Evolutionary conservation across 805 yeast species (phyloP).

Genomic region (Wickerhamomyces xylosicus): DNA sequence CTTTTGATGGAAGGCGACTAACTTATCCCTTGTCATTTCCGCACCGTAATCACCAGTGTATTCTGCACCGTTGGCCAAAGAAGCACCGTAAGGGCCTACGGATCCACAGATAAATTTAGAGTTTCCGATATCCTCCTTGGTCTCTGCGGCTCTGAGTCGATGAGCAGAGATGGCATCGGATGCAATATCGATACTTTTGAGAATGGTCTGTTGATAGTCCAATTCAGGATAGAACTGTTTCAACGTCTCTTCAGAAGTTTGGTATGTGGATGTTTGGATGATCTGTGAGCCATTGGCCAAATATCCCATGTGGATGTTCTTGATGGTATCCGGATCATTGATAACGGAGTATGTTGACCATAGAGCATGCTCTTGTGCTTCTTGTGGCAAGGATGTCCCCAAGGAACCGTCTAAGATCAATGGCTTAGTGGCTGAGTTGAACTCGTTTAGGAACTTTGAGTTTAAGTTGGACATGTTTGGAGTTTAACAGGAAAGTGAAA

Average conservation of each 20-base stretch:
- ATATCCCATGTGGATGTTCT: constrained; percentile 39
- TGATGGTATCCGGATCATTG: constrained; percentile 31
- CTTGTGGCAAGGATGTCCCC: constrained; percentile 14
- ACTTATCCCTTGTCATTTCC: constrained; percentile 21
- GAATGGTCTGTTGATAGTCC: constrained; percentile 3
- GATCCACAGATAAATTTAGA: constrained; percentile 41
- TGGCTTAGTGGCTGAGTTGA: constrained; percentile 3
- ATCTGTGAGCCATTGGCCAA: constrained; percentile 44
- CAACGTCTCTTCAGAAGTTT: constrained; percentile 25
- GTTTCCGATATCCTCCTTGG: constrained; percentile 2
- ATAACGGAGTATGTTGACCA: constrained; percentile 52
- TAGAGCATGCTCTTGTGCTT: constrained; percentile 22
- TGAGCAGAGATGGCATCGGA: neutral
- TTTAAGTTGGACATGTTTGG: no score
- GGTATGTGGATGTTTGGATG: constrained; percentile 47
- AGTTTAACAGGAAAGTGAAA: no score
- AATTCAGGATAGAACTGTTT: constrained; percentile 22
- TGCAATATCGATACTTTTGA: constrained; percentile 10
- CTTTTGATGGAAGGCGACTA: constrained; percentile 41
- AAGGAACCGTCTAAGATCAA: constrained; percentile 15
- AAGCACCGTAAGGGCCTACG: constrained; percentile 74
- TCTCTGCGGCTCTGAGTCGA: no score
- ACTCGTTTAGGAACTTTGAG: neutral
- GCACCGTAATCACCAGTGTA: constrained; percentile 56
- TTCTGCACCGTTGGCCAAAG: constrained; percentile 57